Percentiles rank a stretch among this genome's conserved stretches.
Evolutionary conservation across 2,329 filamentous ascomycete species (phyloP).

Genomic region (Talaromyces islandicus): DNA sequence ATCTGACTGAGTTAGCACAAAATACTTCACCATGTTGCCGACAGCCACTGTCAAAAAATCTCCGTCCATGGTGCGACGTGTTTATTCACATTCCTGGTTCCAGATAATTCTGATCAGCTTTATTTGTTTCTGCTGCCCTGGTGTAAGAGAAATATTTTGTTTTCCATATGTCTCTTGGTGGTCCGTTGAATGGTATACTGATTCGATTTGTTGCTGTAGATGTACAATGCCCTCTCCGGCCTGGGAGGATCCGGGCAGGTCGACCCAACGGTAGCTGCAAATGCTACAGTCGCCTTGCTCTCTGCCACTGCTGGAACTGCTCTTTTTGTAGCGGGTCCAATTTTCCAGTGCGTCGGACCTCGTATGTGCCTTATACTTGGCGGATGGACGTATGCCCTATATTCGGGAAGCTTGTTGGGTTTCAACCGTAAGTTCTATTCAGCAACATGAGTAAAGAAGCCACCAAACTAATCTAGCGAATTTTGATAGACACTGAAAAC

Average conservation of each 20-base stretch:
- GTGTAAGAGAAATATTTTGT: too few species aligned
- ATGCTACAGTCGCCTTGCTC: slow-evolving; percentile 32
- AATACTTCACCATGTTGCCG: too few species aligned
- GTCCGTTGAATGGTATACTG: neutral
- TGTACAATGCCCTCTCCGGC: slow-evolving; percentile 35
- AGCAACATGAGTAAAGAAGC: too few species aligned
- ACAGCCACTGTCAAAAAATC: slow-evolving; percentile 8
- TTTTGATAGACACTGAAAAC: slow-evolving; percentile 15
- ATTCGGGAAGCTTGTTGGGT: slow-evolving; percentile 26
- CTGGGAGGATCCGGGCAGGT: slow-evolving; percentile 35
- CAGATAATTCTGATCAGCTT: slow-evolving; percentile 45
- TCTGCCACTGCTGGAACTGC: slow-evolving; percentile 29
- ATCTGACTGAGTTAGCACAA: too few species aligned
- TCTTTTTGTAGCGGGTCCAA: slow-evolving; percentile 29
- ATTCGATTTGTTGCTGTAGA: slow-evolving; percentile 15
- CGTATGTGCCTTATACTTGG: slow-evolving; percentile 31
- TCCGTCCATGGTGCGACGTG: slow-evolving; percentile 13
- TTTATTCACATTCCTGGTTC: slow-evolving; percentile 43
- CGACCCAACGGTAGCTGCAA: slow-evolving; percentile 31
- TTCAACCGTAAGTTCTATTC: too few species aligned
- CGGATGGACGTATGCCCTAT: slow-evolving; percentile 33
- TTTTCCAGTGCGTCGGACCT: slow-evolving; percentile 29
- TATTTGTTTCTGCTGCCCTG: slow-evolving; percentile 46
- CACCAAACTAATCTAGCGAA: too few species aligned
- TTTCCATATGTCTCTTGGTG: too few species aligned